These are phyloP conservation scores for Aspergillus hancockii DNA, from an alignment of 495 filamentous ascomycete genomes.

Conservation along the genomic window DNA sequence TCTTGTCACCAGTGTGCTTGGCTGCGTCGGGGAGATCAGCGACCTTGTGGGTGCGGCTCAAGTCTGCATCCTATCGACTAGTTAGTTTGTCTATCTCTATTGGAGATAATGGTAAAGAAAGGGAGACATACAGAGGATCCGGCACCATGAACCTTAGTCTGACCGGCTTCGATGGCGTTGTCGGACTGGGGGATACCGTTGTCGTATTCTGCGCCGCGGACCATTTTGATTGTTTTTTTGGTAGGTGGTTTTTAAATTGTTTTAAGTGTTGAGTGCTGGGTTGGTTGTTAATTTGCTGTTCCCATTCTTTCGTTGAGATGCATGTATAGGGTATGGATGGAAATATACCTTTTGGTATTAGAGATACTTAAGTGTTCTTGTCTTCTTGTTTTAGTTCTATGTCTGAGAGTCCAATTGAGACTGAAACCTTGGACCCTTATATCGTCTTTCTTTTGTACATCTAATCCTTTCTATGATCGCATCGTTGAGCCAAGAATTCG, in stretches of 20 bases:
- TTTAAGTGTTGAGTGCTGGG: no score
- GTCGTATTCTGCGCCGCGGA: constrained; percentile 53
- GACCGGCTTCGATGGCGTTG: constrained; percentile 49
- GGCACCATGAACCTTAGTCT: constrained; percentile 44
- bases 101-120: not conserved
- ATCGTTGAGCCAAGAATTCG: not conserved
- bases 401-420: no score
- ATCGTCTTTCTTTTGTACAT: not conserved
- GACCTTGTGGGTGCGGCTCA: constrained; percentile 43
- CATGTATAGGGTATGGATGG: no score
- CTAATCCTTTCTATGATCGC: constrained; percentile 1
- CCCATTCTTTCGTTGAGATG: no score
- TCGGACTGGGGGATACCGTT: constrained; percentile 50
- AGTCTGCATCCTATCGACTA: constrained; percentile 32
- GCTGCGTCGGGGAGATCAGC: constrained; percentile 46
- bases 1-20: constrained; percentile 29
- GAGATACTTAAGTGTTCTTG: no score
- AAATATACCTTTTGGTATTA: no score
- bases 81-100: not conserved
- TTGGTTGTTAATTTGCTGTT: no score
- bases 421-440: not conserved
- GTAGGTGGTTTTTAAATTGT: no score
- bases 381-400: no score
- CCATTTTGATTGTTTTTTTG: constrained; percentile 35
- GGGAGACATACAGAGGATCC: constrained; percentile 36